Percentiles rank a stretch among this genome's conserved stretches.
Conservation (phyloP, 1,284 basidiomycete species). For the Cronartium quercuum region DNA sequence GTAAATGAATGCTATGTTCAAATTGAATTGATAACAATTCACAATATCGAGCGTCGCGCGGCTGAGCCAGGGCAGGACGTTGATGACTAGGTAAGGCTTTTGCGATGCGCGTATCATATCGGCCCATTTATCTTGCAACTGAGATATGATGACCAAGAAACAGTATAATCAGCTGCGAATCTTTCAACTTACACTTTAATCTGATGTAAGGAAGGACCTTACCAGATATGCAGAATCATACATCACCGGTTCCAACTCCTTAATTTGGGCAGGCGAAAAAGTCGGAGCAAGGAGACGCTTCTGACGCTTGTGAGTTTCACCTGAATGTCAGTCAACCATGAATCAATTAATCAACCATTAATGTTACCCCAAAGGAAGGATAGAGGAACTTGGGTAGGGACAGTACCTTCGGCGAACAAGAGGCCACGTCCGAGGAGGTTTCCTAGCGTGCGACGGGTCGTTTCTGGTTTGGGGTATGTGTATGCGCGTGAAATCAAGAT, state of each 20-base stretch:
- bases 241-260: background rate
- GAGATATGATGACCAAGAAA: background rate
- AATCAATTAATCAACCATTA: background rate
- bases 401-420: background rate
- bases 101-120: background rate
- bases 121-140: background rate
- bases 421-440: slow-evolving; percentile 48
- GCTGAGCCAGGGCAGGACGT: slow-evolving; percentile 4
- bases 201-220: background rate
- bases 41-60: background rate
- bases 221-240: background rate
- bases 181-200: background rate
- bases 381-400: background rate
- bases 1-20: background rate
- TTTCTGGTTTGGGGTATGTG: slow-evolving; percentile 63
- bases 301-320: slow-evolving; percentile 56
- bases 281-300: slow-evolving; percentile 52
- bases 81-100: background rate
- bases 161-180: background rate
- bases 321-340: slow-evolving; percentile 33
- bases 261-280: slow-evolving; percentile 48
- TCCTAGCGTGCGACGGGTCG: slow-evolving; percentile 57
- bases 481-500: slow-evolving; percentile 59
- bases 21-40: background rate
- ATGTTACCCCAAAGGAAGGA: background rate